Evolutionary conservation across 2,329 filamentous ascomycete genomes (phyloP).

Genomic region (Colletotrichum filicis): DNA sequence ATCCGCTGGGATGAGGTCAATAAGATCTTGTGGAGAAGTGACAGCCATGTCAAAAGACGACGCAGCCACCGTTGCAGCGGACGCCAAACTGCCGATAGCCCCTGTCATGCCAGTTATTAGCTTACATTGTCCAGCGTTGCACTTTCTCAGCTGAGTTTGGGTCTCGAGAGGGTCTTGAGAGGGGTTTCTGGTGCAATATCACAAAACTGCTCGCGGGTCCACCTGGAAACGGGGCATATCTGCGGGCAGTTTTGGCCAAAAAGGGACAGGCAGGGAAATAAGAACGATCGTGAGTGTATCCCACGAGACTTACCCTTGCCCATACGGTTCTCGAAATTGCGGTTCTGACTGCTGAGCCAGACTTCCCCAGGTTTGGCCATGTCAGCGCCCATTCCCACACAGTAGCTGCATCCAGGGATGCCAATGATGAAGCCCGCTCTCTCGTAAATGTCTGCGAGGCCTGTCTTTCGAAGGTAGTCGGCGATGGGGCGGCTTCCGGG

Average conservation of each 20-base stretch:
- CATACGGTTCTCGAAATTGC: conserved; percentile 59
- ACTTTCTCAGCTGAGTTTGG: background rate
- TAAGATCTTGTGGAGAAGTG: conserved; percentile 47
- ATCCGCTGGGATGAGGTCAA: conserved; percentile 40
- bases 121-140: background rate
- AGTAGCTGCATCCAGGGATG: conserved; percentile 55
- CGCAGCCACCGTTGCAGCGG: conserved; percentile 58
- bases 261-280: conserved; percentile 36
- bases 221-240: background rate
- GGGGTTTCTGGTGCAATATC: background rate
- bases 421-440: conserved; percentile 54
- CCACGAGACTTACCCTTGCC: conserved; percentile 50
- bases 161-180: background rate
- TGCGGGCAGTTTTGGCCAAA: background rate
- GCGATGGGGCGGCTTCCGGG: conserved; percentile 53
- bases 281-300: conserved; percentile 34
- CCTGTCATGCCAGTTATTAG: background rate
- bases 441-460: conserved; percentile 50
- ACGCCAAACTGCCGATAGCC: conserved; percentile 53
- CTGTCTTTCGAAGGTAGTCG: conserved; percentile 46
- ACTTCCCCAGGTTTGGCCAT: conserved; percentile 51
- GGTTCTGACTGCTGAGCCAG: conserved; percentile 57
- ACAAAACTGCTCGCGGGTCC: background rate
- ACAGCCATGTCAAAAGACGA: conserved; percentile 57
- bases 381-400: conserved; percentile 55